Base-by-base conservation (phyloP, 192 early-diverging fungal genomes). In the Phlyctochytrium planicorne region DNA sequence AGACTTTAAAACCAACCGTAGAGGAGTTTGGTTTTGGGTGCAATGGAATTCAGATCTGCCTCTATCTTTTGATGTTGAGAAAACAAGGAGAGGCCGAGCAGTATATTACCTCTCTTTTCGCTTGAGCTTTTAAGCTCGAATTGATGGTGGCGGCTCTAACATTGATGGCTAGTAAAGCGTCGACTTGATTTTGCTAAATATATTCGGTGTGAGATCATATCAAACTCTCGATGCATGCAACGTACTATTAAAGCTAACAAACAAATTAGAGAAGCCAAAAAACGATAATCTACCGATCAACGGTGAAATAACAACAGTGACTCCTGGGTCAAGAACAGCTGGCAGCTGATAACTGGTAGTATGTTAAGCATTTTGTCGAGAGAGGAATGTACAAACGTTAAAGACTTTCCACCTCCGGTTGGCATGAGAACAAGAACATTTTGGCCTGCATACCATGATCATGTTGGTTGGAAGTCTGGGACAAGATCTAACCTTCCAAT, bases 341-440 rank as follows among this genome's bases (percentile, higher is more conserved):
- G 82, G 82, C n/a, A 83, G 75, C 66, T 83, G 82, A 64, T 20
- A 62, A 10, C 61, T 52, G 14, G 4, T 6, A 34, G 20, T 34
- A 6, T 62, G 17, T 59, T 37, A n/a, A n/a, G n/a, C n/a, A n/a
- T n/a, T n/a, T n/a, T n/a, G n/a, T n/a, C n/a, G n/a, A n/a, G n/a
- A n/a, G n/a, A n/a, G 20, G 40, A 47, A 47, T 47, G 40, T 20
- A 47, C 40, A 47, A 47, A 20, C 27, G 72, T 75, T 20, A 83
- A 64, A 24, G 68, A 71, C 57, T 83, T 83, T 27, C 81, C 81
- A 12, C 75, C 81, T n/a, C 81, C 74, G 47, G 82, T 83, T 1
- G 73, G 82, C 82, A 83, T 83, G 16, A 83, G 71, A 3, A 83
- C 77, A 20, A 83, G 53, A 1, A 66, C 47, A 60, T 83, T 75